Evolutionary conservation across 2,329 filamentous ascomycete species (phyloP).

Genomic region (Pseudocercospora macadamiae): DNA sequence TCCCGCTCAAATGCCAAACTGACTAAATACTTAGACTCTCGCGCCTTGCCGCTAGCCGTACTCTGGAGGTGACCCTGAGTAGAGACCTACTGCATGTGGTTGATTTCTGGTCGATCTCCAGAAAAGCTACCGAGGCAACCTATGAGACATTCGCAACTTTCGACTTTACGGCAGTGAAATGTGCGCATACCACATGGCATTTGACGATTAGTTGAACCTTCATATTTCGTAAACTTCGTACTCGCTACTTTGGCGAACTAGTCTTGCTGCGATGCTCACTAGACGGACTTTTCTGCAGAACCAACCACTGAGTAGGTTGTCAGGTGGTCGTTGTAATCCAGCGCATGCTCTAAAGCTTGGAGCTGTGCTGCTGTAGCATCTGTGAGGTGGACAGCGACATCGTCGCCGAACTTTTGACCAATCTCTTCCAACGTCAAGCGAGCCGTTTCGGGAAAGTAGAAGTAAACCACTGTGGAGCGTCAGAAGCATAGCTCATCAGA

Average conservation of each 20-base stretch:
- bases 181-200: neutral
- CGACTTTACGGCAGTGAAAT: neutral
- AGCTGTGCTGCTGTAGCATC: neutral
- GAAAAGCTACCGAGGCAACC: neutral
- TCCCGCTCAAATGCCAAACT: neutral
- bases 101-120: neutral
- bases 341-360: neutral
- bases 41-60: neutral
- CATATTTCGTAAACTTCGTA: neutral
- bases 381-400: slow-evolving; percentile 1
- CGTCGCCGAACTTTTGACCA: neutral
- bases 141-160: neutral
- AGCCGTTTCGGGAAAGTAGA: slow-evolving; percentile 15
- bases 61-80: neutral
- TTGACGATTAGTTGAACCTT: neutral
- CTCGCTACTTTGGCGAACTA: neutral
- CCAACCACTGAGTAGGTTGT: neutral
- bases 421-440: neutral
- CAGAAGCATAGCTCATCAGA: neutral
- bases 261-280: neutral
- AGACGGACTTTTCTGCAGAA: neutral
- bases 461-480: slow-evolving; percentile 14
- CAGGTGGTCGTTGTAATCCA: neutral
- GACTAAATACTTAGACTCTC: neutral
- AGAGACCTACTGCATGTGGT: neutral